Conservation (phyloP, 257 asterid genomes). For the Ophiorrhiza pumila region DNA sequence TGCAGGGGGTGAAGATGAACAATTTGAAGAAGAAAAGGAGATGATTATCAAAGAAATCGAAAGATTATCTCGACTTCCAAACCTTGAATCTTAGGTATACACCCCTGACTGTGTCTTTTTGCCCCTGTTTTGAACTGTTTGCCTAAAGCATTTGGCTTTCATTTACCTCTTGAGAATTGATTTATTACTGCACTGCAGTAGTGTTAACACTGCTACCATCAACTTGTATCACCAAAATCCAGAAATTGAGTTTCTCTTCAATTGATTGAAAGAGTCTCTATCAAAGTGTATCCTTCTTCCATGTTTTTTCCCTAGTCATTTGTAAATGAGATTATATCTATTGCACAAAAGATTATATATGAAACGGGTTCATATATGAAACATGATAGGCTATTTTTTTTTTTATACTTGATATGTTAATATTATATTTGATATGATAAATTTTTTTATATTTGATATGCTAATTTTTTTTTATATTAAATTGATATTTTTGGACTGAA, state of each 20-base stretch:
- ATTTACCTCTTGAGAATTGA: no score
- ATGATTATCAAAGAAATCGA: conserved; percentile 82
- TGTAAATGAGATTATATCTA: background rate
- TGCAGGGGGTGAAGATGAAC: conserved; percentile 91
- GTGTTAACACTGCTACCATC: background rate
- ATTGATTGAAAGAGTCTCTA: background rate
- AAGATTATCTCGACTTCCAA: conserved; percentile 59
- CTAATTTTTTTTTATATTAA: no score
- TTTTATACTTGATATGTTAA: no score
- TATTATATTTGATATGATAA: no score
- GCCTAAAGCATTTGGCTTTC: background rate
- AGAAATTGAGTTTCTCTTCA: background rate
- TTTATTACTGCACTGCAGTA: no score
- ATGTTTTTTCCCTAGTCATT: background rate
- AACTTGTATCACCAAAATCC: background rate
- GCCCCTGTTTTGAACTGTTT: no score
- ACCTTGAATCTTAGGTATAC: conserved; percentile 50
- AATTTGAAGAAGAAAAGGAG: conserved; percentile 92
- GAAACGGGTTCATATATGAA: no score
- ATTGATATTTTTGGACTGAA: no score
- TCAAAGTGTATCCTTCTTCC: background rate
- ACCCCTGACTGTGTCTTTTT: background rate
- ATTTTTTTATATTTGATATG: no score
- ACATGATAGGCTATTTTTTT: no score
- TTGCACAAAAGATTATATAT: background rate